Evolutionary conservation across 202 grass and related monocot species (phyloP), one percentile per base, ranked within the genome.

Genomic region (Dendrocalamus latiflorus): DNA sequence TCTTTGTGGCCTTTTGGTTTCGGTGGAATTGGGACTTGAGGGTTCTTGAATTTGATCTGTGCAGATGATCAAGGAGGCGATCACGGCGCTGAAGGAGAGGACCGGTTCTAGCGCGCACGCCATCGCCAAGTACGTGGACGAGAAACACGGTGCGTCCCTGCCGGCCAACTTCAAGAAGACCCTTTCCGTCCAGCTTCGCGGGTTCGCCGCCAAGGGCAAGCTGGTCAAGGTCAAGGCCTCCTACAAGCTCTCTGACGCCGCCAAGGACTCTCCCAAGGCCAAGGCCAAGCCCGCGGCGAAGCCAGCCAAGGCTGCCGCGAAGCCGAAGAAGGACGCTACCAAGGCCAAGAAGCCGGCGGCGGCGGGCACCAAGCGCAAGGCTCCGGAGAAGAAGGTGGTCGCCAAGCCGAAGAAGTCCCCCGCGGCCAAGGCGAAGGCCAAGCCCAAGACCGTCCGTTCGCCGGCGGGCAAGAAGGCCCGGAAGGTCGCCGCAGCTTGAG

Each of bases 1-100:
- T 34, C 3, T 12, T 34, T 0, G n/a, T 38, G 21, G 2, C 9
- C n/a, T n/a, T n/a, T n/a, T n/a, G n/a, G 21, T 10, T 26, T 14
- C 0, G 3, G 25, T 21, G 3, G 28, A 21, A 24, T 56, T 24
- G 16, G 11, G 5, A 0, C 65, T 69, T 53, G 49, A 65, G 3
- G 25, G 16, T 18, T n/a, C 50, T 47, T 55, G 4, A 16, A 11
- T 76, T 68, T 17, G 43, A 5, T 18, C 3, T 64, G 1, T 26
- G 37, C 78, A 99, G 97, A 99, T 99, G 97, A 96, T 99, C 71
- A 91, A 91, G 84, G 93, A 94, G 42, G 97, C 97, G 30, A 94
- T 99, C 69, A 0, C 88, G 24, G 89, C 75, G 1, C 84, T 99
- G 3, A 86, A 89, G 74, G 97, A 96, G 68, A 96, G 89, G 81